Percentiles rank a stretch among this genome's conserved stretches.
These are phyloP conservation scores for Eucalyptus leucophloia DNA, from an alignment of 345 rosid genomes.

Conservation along the genomic window DNA sequence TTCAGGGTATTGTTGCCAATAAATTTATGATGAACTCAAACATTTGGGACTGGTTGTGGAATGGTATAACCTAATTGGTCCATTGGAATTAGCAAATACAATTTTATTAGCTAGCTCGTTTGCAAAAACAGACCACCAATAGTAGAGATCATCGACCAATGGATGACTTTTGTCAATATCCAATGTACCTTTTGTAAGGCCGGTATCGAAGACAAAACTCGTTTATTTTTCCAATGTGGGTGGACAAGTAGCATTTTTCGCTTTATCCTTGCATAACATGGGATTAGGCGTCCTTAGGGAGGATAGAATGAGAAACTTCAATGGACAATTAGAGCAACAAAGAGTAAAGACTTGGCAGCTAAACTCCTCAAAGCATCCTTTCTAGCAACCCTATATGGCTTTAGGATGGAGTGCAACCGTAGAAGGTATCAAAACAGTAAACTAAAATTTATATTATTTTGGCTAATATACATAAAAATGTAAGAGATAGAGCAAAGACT, in stretches of 20 bases:
- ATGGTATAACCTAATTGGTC: not conserved
- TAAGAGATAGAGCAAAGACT: too few species aligned
- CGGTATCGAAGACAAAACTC: accelerated
- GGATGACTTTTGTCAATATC: not conserved
- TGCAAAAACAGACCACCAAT: accelerated
- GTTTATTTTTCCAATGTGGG: not conserved
- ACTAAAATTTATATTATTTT: too few species aligned
- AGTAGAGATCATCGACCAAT: not conserved
- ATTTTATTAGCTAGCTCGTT: not conserved
- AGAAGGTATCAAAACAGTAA: too few species aligned
- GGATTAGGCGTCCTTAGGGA: accelerated
- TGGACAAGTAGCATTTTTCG: not conserved
- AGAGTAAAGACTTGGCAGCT: not conserved
- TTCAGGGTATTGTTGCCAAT: not conserved
- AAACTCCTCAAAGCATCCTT: not conserved
- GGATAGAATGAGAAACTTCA: not conserved
- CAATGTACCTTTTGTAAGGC: not conserved
- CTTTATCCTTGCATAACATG: not conserved
- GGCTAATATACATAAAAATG: too few species aligned
- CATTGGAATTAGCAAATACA: accelerated
- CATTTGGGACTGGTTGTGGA: not conserved
- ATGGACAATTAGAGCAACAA: too few species aligned
- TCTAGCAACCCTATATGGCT: not conserved
- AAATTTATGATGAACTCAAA: not conserved
- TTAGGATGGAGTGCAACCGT: too few species aligned